Evolutionary conservation across 2,329 filamentous ascomycete genomes (phyloP).

Genomic region (Exophiala phaeomuriformis): DNA sequence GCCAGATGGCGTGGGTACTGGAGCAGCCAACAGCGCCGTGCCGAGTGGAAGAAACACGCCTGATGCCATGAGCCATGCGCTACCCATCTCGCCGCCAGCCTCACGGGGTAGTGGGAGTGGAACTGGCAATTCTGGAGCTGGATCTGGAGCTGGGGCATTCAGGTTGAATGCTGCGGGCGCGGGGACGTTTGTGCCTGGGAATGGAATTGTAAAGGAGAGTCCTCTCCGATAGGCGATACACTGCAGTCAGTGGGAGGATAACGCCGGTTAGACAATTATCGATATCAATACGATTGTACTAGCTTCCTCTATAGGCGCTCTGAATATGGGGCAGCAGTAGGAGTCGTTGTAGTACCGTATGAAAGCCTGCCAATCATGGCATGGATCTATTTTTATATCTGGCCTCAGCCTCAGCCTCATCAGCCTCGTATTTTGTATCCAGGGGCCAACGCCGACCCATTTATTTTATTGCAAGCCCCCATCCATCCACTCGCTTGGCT

Average conservation of each 20-base stretch:
- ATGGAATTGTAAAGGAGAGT: constrained; percentile 24
- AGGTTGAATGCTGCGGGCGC: constrained; percentile 16
- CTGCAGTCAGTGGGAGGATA: background rate
- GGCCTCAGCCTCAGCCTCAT: no score
- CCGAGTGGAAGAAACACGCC: constrained; percentile 30
- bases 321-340: no score
- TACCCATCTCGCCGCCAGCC: constrained; percentile 16
- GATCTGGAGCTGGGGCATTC: constrained; percentile 7
- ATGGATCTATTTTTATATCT: no score
- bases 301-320: no score
- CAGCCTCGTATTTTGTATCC: no score
- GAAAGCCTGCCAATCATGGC: no score
- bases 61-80: constrained; percentile 15
- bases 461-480: no score
- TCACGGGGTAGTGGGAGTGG: constrained; percentile 4
- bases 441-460: no score
- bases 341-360: no score
- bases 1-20: constrained; percentile 28
- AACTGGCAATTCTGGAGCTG: background rate
- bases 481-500: no score
- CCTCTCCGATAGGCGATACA: constrained; percentile 20
- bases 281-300: no score
- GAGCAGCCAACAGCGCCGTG: constrained; percentile 18
- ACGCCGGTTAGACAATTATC: no score
- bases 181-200: constrained; percentile 23